Conservation (phyloP, 495 filamentous ascomycete genomes). For the Hyphodiscus hymeniophilus region DNA sequence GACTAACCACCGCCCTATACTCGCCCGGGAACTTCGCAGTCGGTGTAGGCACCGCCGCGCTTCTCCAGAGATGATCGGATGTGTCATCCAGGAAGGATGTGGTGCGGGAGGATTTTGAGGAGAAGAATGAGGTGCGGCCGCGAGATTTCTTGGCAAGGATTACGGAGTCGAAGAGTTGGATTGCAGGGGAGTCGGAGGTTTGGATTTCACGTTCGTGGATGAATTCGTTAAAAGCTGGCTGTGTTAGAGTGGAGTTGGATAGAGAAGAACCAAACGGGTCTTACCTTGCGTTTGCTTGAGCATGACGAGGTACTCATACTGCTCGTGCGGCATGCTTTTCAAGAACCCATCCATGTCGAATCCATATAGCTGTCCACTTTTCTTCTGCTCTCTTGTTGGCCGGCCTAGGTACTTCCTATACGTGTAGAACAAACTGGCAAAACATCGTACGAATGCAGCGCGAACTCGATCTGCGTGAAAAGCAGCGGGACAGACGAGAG, state of each 20-base stretch:
- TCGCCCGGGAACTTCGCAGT: conserved; percentile 68
- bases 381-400: conserved; percentile 75
- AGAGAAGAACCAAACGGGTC: conserved; percentile 13
- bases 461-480: conserved; percentile 88
- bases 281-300: conserved; percentile 90
- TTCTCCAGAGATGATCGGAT: conserved; percentile 87
- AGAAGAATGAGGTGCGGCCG: conserved; percentile 52
- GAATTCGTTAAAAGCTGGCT: conserved; percentile 84
- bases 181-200: conserved; percentile 46
- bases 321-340: conserved; percentile 81
- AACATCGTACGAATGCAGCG: conserved; percentile 88
- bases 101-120: conserved; percentile 38
- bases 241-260: conserved; percentile 3
- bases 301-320: conserved; percentile 79
- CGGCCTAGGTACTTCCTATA: conserved; percentile 79
- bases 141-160: conserved; percentile 91
- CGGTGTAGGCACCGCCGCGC: conserved; percentile 71
- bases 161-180: conserved; percentile 91
- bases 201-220: conserved; percentile 81
- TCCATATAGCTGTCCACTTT: conserved; percentile 73
- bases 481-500: conserved; percentile 78
- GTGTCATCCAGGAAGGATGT: conserved; percentile 66
- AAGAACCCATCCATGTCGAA: conserved; percentile 95
- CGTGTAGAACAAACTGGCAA: conserved; percentile 91
- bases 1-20: conserved; percentile 41